Evolutionary conservation across 768 basidiomycete species (phyloP).

Genomic region (Leccinum ochraceum): DNA sequence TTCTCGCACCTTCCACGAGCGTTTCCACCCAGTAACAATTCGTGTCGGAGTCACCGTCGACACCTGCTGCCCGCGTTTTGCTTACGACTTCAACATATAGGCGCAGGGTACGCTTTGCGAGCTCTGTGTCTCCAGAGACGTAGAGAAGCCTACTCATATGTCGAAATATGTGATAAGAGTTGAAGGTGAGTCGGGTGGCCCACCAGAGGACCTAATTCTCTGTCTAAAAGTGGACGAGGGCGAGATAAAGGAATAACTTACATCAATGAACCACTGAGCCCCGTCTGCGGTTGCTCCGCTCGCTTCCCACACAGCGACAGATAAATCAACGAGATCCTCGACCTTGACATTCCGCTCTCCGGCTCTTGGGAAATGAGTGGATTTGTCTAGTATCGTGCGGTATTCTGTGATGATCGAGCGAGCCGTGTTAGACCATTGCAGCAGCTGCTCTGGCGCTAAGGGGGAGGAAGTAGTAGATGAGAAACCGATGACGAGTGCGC

Average conservation of each 20-base stretch:
- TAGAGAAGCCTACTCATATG: slow-evolving; percentile 80
- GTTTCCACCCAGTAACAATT: slow-evolving; percentile 77
- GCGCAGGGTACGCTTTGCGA: slow-evolving; percentile 54
- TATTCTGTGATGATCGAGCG: slow-evolving; percentile 72
- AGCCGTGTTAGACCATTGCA: slow-evolving; percentile 64
- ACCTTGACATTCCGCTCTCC: slow-evolving; percentile 78
- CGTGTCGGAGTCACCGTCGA: slow-evolving; percentile 55
- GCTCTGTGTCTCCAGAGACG: slow-evolving; percentile 54
- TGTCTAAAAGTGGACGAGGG: neutral
- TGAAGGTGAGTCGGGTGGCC: slow-evolving; percentile 93
- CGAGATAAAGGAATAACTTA: slow-evolving; percentile 38
- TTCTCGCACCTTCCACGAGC: slow-evolving; percentile 71
- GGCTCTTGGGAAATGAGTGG: slow-evolving; percentile 78
- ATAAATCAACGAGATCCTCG: slow-evolving; percentile 80
- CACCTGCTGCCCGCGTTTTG: slow-evolving; percentile 35
- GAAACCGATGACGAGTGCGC: slow-evolving; percentile 63
- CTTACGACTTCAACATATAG: too few species aligned
- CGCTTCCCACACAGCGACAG: slow-evolving; percentile 80
- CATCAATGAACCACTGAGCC: slow-evolving; percentile 81
- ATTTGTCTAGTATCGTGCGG: slow-evolving; percentile 61
- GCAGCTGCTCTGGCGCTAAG: slow-evolving; percentile 34
- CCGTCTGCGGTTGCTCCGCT: slow-evolving; percentile 61
- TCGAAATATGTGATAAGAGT: slow-evolving; percentile 81
- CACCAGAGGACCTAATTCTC: slow-evolving; percentile 80
- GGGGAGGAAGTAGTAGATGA: slow-evolving; percentile 17